Conservation (phyloP, 257 asterid species). For the Lithospermum erythrorhizon region DNA sequence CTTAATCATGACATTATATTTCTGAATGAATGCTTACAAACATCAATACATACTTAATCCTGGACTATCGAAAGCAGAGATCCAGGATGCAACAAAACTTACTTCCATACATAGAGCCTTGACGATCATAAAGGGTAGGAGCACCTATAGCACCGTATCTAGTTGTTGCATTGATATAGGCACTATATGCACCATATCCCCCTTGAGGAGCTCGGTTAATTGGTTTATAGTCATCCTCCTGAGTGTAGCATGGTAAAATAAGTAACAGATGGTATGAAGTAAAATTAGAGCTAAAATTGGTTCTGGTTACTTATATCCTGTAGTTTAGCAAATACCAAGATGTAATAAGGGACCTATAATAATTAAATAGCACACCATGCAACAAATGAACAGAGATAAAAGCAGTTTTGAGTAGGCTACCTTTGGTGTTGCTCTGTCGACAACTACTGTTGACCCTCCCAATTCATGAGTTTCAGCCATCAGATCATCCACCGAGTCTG, state of each 20-base stretch:
- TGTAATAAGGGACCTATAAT: too few species aligned
- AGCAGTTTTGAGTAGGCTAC: constrained; percentile 10
- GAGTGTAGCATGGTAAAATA: background rate
- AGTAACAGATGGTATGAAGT: background rate
- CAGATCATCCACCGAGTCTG: constrained; percentile 97
- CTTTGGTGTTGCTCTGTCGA: constrained; percentile 98
- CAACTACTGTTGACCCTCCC: constrained; percentile 91
- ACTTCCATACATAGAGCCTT: constrained; percentile 76
- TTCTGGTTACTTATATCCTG: background rate
- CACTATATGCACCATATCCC: constrained; percentile 95
- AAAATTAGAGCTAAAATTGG: background rate
- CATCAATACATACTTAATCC: background rate
- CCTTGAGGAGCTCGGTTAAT: constrained; percentile 53
- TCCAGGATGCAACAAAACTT: constrained; percentile 20
- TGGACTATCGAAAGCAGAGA: background rate
- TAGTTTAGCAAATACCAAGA: background rate
- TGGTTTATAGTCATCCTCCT: constrained; percentile 91
- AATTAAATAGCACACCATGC: background rate
- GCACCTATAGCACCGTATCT: constrained; percentile 98
- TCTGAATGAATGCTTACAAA: background rate
- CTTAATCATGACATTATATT: background rate
- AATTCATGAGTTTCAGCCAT: constrained; percentile 84
- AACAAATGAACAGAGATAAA: background rate
- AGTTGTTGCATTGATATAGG: constrained; percentile 84
- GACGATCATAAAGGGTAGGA: constrained; percentile 85